These are phyloP conservation scores for Tubosaeta brunneosetosa DNA, from an alignment of 768 basidiomycete species.

Conservation along the genomic window DNA sequence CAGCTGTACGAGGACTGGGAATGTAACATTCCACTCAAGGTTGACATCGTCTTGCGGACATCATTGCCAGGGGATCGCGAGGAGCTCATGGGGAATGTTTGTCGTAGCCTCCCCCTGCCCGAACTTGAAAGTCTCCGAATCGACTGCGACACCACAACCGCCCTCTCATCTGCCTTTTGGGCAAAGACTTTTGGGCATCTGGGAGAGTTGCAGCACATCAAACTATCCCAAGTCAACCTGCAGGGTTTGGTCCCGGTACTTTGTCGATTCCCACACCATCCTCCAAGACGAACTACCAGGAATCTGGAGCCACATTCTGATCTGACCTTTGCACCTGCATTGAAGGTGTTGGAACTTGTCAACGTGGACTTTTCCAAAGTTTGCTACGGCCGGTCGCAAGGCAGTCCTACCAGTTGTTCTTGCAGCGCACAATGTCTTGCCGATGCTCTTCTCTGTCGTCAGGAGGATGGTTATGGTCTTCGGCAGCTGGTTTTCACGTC, in stretches of 20 bases:
- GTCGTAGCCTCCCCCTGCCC: conserved; percentile 10
- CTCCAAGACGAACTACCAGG: background rate
- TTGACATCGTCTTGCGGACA: conserved; percentile 8
- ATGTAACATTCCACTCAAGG: conserved; percentile 16
- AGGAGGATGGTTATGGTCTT: conserved; percentile 8
- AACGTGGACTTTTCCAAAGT: conserved; percentile 6
- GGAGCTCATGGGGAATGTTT: conserved; percentile 9
- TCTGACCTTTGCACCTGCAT: conserved; percentile 12
- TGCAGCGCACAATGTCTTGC: conserved; percentile 10
- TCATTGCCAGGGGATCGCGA: conserved; percentile 10
- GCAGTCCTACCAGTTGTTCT: background rate
- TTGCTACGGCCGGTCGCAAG: conserved; percentile 1
- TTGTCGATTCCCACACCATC: background rate
- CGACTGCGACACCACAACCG: conserved; percentile 4
- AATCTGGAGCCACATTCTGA: background rate
- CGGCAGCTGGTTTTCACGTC: conserved; percentile 6
- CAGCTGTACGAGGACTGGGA: conserved; percentile 15
- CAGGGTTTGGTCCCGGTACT: conserved; percentile 9
- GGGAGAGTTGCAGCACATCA: conserved; percentile 10
- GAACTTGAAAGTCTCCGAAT: conserved; percentile 7
- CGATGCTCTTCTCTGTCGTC: conserved; percentile 15
- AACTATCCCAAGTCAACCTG: conserved; percentile 4
- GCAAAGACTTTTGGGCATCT: conserved; percentile 13
- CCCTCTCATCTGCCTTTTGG: conserved; percentile 16
- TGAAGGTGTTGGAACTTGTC: conserved; percentile 13